A percentile compares a stretch with the other conserved stretches of the same genome.
Evolutionary conservation across 140 eudicot species (phyloP).

Genomic region (Anethum foeniculum): DNA sequence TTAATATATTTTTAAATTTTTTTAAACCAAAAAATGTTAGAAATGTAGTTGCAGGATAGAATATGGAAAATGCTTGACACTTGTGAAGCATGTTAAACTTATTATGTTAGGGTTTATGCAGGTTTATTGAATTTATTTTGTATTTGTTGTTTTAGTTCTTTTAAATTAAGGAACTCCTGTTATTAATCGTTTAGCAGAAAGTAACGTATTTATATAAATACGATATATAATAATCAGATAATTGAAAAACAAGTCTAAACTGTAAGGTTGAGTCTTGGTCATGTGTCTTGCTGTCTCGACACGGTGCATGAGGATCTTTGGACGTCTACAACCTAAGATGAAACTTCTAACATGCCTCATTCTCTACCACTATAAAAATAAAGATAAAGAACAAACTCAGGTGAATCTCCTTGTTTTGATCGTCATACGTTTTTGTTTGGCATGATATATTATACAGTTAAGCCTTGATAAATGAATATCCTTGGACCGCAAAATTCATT

Average conservation of each 20-base stretch:
- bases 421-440: too few relatives aligned
- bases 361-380: too few relatives aligned
- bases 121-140: too few relatives aligned
- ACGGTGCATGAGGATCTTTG: background rate
- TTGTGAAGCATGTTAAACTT: background rate
- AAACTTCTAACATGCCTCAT: too few relatives aligned
- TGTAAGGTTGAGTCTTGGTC: too few relatives aligned
- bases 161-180: background rate
- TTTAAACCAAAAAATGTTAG: background rate
- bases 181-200: background rate
- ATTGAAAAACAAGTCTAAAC: background rate
- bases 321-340: background rate
- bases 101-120: background rate
- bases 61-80: background rate
- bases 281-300: background rate
- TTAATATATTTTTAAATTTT: too few relatives aligned
- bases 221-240: background rate
- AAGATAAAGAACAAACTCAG: too few relatives aligned
- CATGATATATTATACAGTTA: too few relatives aligned
- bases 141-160: background rate
- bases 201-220: too few relatives aligned
- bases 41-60: background rate
- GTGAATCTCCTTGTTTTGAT: too few relatives aligned
- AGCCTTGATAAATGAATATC: too few relatives aligned
- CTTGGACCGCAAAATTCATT: too few relatives aligned